phyloP scores from a whole-genome alignment of 208 protist genomes.

The Phytomonas sp. region DNA sequence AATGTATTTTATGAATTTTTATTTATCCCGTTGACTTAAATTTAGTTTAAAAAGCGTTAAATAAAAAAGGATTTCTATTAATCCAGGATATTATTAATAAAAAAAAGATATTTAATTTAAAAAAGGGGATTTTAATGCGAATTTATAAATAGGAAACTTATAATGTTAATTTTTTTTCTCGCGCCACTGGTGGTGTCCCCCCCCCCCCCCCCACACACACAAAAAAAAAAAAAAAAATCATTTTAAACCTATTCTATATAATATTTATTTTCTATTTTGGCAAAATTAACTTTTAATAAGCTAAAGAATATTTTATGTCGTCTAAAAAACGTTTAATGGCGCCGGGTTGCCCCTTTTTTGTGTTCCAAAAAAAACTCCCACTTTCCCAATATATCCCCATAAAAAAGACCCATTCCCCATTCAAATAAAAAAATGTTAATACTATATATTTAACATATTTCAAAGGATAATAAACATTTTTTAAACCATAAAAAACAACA shows the following conservation, averaged over 20 bases:
- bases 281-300: conserved; percentile 5
- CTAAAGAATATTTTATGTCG: background rate
- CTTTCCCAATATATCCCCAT: background rate
- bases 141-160: no score
- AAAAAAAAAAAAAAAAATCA: conserved; percentile 6
- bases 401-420: background rate
- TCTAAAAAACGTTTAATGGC: conserved; percentile 4
- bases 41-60: no score
- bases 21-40: conserved; percentile 4
- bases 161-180: conserved; percentile 6
- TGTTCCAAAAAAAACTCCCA: background rate
- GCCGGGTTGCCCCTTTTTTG: background rate
- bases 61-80: conserved; percentile 3
- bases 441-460: conserved; percentile 7
- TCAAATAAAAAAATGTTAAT: conserved; percentile 2
- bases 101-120: conserved; percentile 8
- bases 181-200: background rate
- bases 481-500: conserved; percentile 1
- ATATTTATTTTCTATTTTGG: conserved; percentile 7
- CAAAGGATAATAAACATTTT: no score
- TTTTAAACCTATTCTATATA: conserved; percentile 1
- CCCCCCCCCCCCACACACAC: background rate
- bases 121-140: background rate
- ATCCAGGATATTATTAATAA: conserved; percentile 1
- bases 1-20: conserved; percentile 7